phyloP scores from a whole-genome alignment of 768 basidiomycete species.

The Pleurotus sapidus region DNA sequence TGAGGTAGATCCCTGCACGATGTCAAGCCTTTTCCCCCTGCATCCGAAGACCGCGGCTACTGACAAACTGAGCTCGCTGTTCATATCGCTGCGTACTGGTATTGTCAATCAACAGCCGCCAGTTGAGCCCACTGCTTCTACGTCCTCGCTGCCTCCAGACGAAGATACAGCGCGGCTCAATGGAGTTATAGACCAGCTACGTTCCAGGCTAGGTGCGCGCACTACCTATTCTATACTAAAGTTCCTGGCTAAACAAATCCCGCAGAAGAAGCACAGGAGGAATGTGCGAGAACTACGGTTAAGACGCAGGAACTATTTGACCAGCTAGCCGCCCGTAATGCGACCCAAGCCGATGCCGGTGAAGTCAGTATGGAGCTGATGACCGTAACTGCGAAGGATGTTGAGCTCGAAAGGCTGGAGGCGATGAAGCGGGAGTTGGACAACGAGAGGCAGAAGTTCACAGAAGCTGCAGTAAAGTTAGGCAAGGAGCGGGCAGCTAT shows the following conservation, averaged over 20 bases:
- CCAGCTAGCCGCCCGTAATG: conserved; percentile 38
- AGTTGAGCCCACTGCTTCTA: conserved; percentile 15
- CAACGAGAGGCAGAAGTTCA: conserved; percentile 60
- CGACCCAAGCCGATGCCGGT: conserved; percentile 21
- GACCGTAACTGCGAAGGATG: conserved; percentile 47
- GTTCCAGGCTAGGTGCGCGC: conserved; percentile 55
- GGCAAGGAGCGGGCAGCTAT: conserved; percentile 62
- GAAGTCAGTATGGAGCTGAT: conserved; percentile 55
- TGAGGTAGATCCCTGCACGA: conserved; percentile 46
- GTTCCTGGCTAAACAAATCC: not conserved
- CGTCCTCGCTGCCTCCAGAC: conserved; percentile 22
- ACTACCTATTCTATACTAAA: not conserved
- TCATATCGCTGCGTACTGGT: conserved; percentile 37
- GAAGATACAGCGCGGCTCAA: conserved; percentile 51
- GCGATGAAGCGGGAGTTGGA: conserved; percentile 56
- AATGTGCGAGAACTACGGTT: conserved; percentile 34
- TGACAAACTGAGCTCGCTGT: conserved; percentile 42
- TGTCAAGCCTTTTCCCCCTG: conserved; percentile 52
- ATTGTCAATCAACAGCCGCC: conserved; percentile 14
- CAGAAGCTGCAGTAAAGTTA: conserved; percentile 59
- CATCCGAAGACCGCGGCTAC: conserved; percentile 46
- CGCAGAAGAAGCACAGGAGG: conserved; percentile 46
- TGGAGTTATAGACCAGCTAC: conserved; percentile 45
- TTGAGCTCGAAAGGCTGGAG: conserved; percentile 52
- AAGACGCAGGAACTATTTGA: conserved; percentile 56